Evolutionary conservation across 805 yeast species (phyloP), one percentile per base, ranked within the genome.

Genomic region (Yamadazyma laniorum): DNA sequence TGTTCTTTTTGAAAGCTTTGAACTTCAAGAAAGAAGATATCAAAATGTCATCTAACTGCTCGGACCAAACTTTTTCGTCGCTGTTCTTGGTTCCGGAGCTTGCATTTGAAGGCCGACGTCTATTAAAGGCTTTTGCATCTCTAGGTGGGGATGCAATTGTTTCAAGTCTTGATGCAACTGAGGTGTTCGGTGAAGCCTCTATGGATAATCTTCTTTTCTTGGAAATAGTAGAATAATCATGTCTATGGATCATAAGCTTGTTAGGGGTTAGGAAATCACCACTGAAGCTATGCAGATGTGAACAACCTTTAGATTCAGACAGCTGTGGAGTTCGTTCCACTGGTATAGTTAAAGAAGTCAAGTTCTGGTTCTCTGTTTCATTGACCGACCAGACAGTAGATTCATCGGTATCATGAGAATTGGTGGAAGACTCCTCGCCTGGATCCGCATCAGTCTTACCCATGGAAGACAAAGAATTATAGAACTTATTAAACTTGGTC

Each of bases 131-230:
- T 17, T 39, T 23, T 3, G 29, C 29, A 12, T 43, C 35, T 37
- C 40, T 43, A 9, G 48, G 50, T n/a, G 50, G 50, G 18, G 50
- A 46, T 27, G 45, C 46, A 21, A 46, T 47, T 15, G 57, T 49
- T 32, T 59, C 65, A 22, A 64, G 59, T 43, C 58, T 60, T 4
- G 65, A 53, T 13, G 72, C 73, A 19, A 65, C 51, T 4, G 59
- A 52, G 39, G 56, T 52, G 41, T 59, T 61, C 1, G 72, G 72
- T 5, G 72, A 58, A 17, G 50, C 61, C 4, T 43, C 43, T 6
- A 49, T 22, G 8, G 52, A 39, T 25, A 45, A 16, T 42, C 44
- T 46, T 30, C 53, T 44, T 34, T 38, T 51, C 34, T 47, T 49
- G 9, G 19, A 21, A 9, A 16, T 15, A 11, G 15, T 13, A 14